Conservation (phyloP, 306 rosid genomes). For the Fagus sylvatica region DNA sequence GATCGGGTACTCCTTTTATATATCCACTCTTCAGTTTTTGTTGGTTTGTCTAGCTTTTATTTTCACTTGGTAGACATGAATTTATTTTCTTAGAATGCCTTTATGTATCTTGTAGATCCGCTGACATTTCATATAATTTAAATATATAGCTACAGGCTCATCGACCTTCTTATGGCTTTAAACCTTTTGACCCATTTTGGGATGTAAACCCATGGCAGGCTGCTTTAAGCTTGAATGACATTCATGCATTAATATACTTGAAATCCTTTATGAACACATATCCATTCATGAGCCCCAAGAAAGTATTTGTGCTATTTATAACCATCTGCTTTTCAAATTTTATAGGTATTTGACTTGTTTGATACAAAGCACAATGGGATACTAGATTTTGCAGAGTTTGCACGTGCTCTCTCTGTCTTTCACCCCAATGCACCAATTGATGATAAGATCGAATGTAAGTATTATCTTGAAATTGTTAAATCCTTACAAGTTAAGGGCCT, state of each 20-base stretch:
- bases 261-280: conserved; percentile 9
- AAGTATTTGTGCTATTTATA: conserved; percentile 3
- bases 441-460: conserved; percentile 77
- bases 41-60: background rate
- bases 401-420: conserved; percentile 76
- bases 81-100: background rate
- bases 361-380: conserved; percentile 61
- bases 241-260: conserved; percentile 13
- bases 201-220: conserved; percentile 1
- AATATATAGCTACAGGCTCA: background rate
- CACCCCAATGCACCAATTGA: conserved; percentile 77
- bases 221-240: background rate
- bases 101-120: background rate
- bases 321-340: conserved; percentile 31
- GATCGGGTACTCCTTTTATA: conserved; percentile 59
- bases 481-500: background rate
- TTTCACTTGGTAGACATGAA: background rate
- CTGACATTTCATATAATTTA: background rate
- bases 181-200: background rate
- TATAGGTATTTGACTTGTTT: conserved; percentile 81
- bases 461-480: conserved; percentile 8
- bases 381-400: conserved; percentile 80
- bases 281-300: conserved; percentile 1
- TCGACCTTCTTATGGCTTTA: background rate
- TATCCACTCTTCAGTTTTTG: background rate